Percentiles rank a stretch among this genome's conserved stretches.
Evolutionary conservation across 2,329 filamentous ascomycete species (phyloP).

Genomic region (Onygena corvina): DNA sequence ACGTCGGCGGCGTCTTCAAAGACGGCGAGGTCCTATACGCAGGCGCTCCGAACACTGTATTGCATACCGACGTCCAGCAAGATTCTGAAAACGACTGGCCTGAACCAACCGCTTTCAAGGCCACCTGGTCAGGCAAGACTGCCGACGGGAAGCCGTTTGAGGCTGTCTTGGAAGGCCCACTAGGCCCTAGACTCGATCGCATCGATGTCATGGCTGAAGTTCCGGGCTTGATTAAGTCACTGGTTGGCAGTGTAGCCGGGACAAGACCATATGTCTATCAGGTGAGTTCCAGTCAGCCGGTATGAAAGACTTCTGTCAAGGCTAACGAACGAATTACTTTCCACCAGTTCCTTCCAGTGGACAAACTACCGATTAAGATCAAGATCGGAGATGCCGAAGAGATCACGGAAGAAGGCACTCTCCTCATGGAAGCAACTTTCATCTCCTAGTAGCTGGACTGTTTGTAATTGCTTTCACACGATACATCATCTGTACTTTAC

Average conservation of each 20-base stretch:
- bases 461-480: not conserved
- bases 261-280: slow-evolving; percentile 98
- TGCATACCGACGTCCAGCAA: slow-evolving; percentile 56
- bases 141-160: slow-evolving; percentile 63
- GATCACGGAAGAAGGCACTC: slow-evolving; percentile 59
- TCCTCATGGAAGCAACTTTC: slow-evolving; percentile 92
- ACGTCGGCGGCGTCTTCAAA: slow-evolving; percentile 68
- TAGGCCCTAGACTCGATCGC: slow-evolving; percentile 62
- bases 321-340: not conserved
- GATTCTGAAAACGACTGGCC: slow-evolving; percentile 80
- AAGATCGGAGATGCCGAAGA: slow-evolving; percentile 69
- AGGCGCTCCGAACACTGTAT: slow-evolving; percentile 51
- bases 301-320: not conserved
- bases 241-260: slow-evolving; percentile 76
- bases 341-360: slow-evolving; percentile 55
- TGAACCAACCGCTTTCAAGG: slow-evolving; percentile 64
- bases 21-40: slow-evolving; percentile 69
- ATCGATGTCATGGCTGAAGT: slow-evolving; percentile 96
- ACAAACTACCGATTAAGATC: slow-evolving; percentile 62
- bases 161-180: slow-evolving; percentile 54
- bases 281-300: slow-evolving; percentile 40
- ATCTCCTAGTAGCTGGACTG: slow-evolving; percentile 48
- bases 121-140: slow-evolving; percentile 64
- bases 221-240: slow-evolving; percentile 86
- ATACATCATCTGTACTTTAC: slow-evolving; percentile 1